Evolutionary conservation across 495 filamentous ascomycete genomes (phyloP).

Genomic region (Podospora appendiculata): DNA sequence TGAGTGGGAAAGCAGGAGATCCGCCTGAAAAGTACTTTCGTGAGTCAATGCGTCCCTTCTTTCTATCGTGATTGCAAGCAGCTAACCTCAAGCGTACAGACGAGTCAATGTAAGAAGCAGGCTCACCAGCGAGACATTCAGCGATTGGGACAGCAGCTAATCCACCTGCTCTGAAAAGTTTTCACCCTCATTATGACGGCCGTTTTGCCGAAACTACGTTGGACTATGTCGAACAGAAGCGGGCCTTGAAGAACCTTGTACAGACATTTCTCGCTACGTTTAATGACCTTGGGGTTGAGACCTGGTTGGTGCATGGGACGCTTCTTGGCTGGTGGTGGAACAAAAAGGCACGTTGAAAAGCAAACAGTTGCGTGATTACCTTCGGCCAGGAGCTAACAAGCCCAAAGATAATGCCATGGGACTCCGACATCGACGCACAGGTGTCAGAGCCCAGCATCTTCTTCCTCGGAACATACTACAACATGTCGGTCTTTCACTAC

Average conservation of each 20-base stretch:
- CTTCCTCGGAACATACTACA: conserved; percentile 56
- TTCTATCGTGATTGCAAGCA: not conserved
- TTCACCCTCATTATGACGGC: conserved; percentile 56
- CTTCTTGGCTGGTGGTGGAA: conserved; percentile 26
- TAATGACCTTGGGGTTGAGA: conserved; percentile 30
- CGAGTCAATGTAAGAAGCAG: conserved; percentile 45
- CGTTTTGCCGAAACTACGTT: conserved; percentile 44
- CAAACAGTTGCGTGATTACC: not conserved
- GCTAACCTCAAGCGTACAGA: conserved; percentile 23
- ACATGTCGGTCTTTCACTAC: conserved; percentile 55
- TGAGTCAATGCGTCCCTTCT: conserved; percentile 25
- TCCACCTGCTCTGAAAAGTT: conserved; percentile 25
- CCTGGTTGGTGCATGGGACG: conserved; percentile 21
- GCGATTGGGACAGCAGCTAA: not conserved
- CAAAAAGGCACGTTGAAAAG: conserved; percentile 12
- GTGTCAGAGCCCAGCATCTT: conserved; percentile 57
- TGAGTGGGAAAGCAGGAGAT: conserved; percentile 37
- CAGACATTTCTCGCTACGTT: conserved; percentile 61
- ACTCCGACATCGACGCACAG: conserved; percentile 67
- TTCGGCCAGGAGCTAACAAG: not conserved
- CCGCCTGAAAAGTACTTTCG: conserved; percentile 53
- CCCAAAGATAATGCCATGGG: conserved; percentile 59
- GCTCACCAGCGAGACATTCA: not conserved
- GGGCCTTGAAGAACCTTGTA: conserved; percentile 47
- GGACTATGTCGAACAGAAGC: conserved; percentile 36